Conservation (phyloP, 768 basidiomycete species). For the Glaciozyma antarctica region DNA sequence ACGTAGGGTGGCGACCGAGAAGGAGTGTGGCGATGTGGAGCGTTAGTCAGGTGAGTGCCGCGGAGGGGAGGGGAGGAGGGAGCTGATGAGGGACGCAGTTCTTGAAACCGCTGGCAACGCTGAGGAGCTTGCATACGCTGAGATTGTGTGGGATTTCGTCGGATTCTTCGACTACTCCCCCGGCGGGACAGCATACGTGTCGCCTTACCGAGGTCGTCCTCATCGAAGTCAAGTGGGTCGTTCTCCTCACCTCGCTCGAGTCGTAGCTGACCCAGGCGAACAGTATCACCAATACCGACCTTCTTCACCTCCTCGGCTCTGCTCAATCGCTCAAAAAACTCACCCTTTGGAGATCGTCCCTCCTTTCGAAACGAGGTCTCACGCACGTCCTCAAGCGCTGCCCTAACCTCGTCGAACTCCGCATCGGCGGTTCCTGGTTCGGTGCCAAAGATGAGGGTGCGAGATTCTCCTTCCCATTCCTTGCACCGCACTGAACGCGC, state of each 20-base stretch:
- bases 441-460: slow-evolving; percentile 31
- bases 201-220: slow-evolving; percentile 22
- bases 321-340: slow-evolving; percentile 16
- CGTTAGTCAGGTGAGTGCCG: slow-evolving; percentile 16
- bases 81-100: slow-evolving; percentile 6
- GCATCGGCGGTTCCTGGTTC: slow-evolving; percentile 27
- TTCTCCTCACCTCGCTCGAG: not conserved
- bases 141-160: slow-evolving; percentile 26
- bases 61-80: not conserved
- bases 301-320: slow-evolving; percentile 21
- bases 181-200: not conserved
- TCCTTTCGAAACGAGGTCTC: slow-evolving; percentile 24
- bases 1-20: slow-evolving; percentile 19
- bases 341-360: slow-evolving; percentile 25
- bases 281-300: slow-evolving; percentile 30
- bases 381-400: slow-evolving; percentile 24
- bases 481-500: not conserved
- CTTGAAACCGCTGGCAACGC: slow-evolving; percentile 21
- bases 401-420: slow-evolving; percentile 21
- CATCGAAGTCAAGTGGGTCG: slow-evolving; percentile 28
- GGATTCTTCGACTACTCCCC: slow-evolving; percentile 17
- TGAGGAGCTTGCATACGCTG: slow-evolving; percentile 10
- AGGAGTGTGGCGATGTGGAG: slow-evolving; percentile 21
- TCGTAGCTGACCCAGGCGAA: not conserved
- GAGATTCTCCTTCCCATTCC: not conserved